These are phyloP conservation scores for Colletotrichum sp. DNA, from an alignment of 2,329 filamentous ascomycete species.

Conservation along the genomic window DNA sequence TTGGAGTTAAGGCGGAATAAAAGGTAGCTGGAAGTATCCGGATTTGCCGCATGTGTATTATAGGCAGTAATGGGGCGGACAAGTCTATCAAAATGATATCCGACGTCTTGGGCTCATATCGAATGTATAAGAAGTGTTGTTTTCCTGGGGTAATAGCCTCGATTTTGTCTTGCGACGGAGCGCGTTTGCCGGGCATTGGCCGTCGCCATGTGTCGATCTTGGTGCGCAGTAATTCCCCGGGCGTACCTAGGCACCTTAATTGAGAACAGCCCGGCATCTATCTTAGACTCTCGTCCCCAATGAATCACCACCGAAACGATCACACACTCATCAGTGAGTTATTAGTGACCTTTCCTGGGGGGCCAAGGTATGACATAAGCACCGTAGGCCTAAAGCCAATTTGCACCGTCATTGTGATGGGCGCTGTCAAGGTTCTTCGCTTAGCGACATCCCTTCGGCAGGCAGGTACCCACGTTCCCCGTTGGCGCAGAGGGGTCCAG, in stretches of 20 bases:
- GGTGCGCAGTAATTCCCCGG: background rate
- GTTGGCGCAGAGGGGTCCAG: conserved; percentile 2
- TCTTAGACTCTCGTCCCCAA: background rate
- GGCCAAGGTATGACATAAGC: conserved; percentile 12
- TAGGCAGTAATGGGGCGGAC: background rate
- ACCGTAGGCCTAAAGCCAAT: background rate
- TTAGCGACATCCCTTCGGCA: background rate
- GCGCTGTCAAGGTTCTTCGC: background rate
- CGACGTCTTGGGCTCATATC: conserved; percentile 1
- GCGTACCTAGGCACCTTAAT: background rate
- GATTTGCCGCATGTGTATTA: conserved; percentile 5
- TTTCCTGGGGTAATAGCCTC: background rate
- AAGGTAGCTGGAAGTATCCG: background rate
- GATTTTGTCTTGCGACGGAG: background rate
- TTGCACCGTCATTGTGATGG: background rate
- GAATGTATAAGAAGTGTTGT: background rate
- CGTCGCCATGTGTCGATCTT: background rate
- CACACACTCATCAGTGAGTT: background rate
- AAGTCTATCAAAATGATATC: conserved; percentile 19
- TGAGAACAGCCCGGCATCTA: background rate
- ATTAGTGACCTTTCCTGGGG: background rate
- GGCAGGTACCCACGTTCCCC: background rate
- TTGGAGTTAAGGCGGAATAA: conserved; percentile 58
- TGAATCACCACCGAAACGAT: background rate
- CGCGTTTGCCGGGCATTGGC: background rate